These are phyloP conservation scores for Sungouiella thailandica DNA, from an alignment of 805 yeast genomes.

Conservation along the genomic window DNA sequence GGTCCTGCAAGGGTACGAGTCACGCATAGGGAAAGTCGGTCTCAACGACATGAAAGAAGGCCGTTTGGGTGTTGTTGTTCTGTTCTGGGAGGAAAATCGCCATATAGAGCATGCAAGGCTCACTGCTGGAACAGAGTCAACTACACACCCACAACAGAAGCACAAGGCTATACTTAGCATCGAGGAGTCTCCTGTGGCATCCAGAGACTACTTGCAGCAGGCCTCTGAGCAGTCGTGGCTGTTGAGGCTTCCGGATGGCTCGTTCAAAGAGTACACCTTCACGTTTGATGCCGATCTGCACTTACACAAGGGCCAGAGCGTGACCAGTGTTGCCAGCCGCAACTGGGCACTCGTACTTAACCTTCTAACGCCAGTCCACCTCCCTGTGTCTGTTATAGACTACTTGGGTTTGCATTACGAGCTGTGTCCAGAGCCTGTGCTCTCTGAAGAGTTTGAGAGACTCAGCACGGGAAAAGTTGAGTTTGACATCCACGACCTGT, in stretches of 20 bases:
- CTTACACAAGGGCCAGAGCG: conserved; percentile 1
- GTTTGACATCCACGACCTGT: too few species aligned
- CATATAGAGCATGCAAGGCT: conserved; percentile 4
- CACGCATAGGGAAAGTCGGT: conserved; percentile 23
- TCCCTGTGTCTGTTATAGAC: conserved; percentile 27
- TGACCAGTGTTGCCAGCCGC: not conserved
- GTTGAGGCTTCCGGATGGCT: conserved; percentile 6
- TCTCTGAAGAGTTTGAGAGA: not conserved
- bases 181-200: conserved; percentile 6
- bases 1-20: conserved; percentile 18
- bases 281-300: conserved; percentile 10
- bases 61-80: conserved; percentile 30
- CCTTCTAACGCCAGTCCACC: conserved; percentile 20
- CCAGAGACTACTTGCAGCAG: conserved; percentile 19
- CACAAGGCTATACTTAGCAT: conserved; percentile 21
- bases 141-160: conserved; percentile 16
- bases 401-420: conserved; percentile 21
- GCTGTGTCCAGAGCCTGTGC: not conserved
- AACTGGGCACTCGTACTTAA: conserved; percentile 25
- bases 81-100: conserved; percentile 33
- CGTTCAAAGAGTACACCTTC: conserved; percentile 15
- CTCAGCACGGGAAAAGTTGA: not conserved
- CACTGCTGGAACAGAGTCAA: too few species aligned
- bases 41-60: conserved; percentile 20
- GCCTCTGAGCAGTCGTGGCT: conserved; percentile 20